Percentiles rank a stretch among this genome's conserved stretches.
Evolutionary conservation across 495 filamentous ascomycete genomes (phyloP).

Genomic region (Sordaria brevicollis): DNA sequence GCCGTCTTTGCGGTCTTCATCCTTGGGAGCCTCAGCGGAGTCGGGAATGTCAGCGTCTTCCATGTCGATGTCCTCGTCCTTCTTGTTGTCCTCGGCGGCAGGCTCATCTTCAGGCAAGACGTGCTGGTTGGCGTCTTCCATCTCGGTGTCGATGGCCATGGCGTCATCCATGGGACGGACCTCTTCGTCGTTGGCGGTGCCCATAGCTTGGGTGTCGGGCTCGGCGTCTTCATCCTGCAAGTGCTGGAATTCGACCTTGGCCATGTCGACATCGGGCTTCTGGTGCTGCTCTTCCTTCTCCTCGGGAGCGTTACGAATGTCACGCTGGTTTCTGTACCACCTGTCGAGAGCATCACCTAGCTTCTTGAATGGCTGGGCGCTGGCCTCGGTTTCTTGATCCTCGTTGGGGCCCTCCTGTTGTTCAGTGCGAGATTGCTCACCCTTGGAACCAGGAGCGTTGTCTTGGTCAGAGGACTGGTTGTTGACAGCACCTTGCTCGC

Average conservation of each 20-base stretch:
- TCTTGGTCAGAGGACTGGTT: slow-evolving; percentile 40
- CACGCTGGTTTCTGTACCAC: slow-evolving; percentile 76
- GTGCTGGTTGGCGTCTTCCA: slow-evolving; percentile 41
- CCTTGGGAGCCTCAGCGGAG: slow-evolving; percentile 30
- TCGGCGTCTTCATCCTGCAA: slow-evolving; percentile 69
- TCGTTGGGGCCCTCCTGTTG: slow-evolving; percentile 43
- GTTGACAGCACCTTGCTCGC: slow-evolving; percentile 37
- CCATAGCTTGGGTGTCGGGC: slow-evolving; percentile 82
- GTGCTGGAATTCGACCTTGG: slow-evolving; percentile 68
- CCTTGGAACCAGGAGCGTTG: slow-evolving; percentile 38
- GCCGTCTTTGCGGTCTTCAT: slow-evolving; percentile 29
- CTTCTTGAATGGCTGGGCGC: slow-evolving; percentile 71
- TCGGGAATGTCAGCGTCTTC: slow-evolving; percentile 30
- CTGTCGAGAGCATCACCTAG: slow-evolving; percentile 86
- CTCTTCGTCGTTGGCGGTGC: slow-evolving; percentile 80
- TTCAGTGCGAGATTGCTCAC: slow-evolving; percentile 36
- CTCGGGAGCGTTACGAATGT: slow-evolving; percentile 62
- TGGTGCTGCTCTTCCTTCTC: slow-evolving; percentile 35
- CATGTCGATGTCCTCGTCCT: slow-evolving; percentile 30
- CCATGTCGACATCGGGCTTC: slow-evolving; percentile 45
- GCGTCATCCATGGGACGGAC: slow-evolving; percentile 69
- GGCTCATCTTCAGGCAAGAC: slow-evolving; percentile 50
- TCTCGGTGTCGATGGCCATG: slow-evolving; percentile 68
- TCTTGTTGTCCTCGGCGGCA: slow-evolving; percentile 26
- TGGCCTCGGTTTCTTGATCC: slow-evolving; percentile 25